Evolutionary conservation across 208 protist genomes (phyloP).

Genomic region (Blastocrithidia nonstop): DNA sequence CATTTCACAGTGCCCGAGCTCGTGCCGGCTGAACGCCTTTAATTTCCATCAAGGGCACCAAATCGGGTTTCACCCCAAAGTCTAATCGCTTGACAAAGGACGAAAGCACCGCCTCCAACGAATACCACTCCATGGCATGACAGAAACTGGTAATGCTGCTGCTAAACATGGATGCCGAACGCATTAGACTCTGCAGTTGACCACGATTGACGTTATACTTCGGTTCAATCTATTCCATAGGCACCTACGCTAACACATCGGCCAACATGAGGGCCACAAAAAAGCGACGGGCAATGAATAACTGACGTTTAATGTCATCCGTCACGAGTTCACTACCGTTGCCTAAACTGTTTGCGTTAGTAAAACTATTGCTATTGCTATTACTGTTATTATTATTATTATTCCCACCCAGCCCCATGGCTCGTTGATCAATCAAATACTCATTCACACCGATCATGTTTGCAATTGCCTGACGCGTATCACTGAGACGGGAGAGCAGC

Average conservation of each 20-base stretch:
- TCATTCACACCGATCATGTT: constrained; percentile 53
- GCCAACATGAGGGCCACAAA: constrained; percentile 79
- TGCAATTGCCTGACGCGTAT: constrained; percentile 67
- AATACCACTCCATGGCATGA: constrained; percentile 80
- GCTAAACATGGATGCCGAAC: constrained; percentile 71
- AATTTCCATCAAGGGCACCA: constrained; percentile 85
- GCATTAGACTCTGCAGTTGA: constrained; percentile 72
- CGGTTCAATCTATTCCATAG: constrained; percentile 41
- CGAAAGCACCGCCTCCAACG: constrained; percentile 69
- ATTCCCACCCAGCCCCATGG: constrained; percentile 30
- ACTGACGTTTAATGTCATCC: constrained; percentile 16
- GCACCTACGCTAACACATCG: constrained; percentile 72
- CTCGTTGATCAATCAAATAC: constrained; percentile 51
- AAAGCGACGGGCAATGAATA: constrained; percentile 75
- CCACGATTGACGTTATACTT: constrained; percentile 65
- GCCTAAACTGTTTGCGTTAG: constrained; percentile 3
- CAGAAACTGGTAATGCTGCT: constrained; percentile 81
- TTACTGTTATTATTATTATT: neutral
- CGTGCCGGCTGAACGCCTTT: constrained; percentile 45
- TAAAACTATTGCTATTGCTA: neutral
- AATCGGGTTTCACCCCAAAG: constrained; percentile 80
- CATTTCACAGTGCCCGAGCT: constrained; percentile 69
- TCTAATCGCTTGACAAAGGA: constrained; percentile 76
- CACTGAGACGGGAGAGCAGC: constrained; percentile 40
- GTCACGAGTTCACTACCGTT: no score